A percentile compares a stretch with the other conserved stretches of the same genome.
These are phyloP conservation scores for Cephalotrichum gorgonifer DNA, from an alignment of 2,329 filamentous ascomycete genomes.

Conservation along the genomic window DNA sequence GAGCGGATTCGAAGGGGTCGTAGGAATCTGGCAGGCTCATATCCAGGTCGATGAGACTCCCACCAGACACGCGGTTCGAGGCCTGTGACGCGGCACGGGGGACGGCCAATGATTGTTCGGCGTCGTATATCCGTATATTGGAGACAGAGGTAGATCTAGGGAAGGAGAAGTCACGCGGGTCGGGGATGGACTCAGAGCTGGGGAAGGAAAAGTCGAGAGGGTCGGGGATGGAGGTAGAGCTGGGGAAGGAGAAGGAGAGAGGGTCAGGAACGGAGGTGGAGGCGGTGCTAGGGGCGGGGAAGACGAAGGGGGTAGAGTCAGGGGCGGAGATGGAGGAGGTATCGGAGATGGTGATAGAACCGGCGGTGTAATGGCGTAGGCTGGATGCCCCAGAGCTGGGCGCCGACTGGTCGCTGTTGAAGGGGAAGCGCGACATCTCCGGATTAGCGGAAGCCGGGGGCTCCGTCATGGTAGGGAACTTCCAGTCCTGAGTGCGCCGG, in stretches of 20 bases:
- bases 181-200: no score
- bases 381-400: conserved; percentile 7
- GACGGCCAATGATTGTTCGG: conserved; percentile 21
- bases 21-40: conserved; percentile 39
- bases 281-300: no score
- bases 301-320: no score
- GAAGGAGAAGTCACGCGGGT: no score
- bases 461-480: conserved; percentile 42
- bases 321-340: no score
- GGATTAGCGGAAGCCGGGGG: conserved; percentile 42
- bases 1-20: conserved; percentile 37
- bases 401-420: conserved; percentile 21
- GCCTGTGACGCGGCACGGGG: conserved; percentile 10
- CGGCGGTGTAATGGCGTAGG: conserved; percentile 1
- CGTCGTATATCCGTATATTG: conserved; percentile 6
- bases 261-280: no score
- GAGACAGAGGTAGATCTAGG: neutral
- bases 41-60: conserved; percentile 42
- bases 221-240: no score
- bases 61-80: conserved; percentile 28
- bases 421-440: conserved; percentile 40
- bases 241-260: no score
- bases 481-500: conserved; percentile 45
- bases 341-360: neutral
- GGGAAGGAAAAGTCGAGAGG: no score